These are phyloP conservation scores for Sechiopsis laciniata DNA, from an alignment of 306 rosid genomes.

Conservation along the genomic window DNA sequence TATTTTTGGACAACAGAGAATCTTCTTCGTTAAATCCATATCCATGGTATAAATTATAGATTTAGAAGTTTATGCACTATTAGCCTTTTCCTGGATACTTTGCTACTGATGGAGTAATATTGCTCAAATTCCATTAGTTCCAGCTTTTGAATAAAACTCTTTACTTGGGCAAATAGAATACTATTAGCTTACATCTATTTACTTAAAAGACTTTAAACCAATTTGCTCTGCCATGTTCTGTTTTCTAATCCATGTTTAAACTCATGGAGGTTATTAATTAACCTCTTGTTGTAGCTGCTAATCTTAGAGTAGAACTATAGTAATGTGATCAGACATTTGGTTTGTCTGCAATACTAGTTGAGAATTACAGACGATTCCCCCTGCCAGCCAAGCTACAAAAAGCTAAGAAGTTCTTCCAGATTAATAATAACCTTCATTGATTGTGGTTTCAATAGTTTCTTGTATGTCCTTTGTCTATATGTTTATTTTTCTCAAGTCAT, in stretches of 20 bases:
- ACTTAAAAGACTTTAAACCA: background rate
- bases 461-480: slow-evolving; percentile 3
- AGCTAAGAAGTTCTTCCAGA: background rate
- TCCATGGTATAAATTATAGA: slow-evolving; percentile 15
- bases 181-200: background rate
- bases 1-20: slow-evolving; percentile 17
- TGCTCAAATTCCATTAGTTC: background rate
- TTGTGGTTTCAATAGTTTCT: background rate
- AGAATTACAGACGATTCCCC: background rate
- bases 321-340: background rate
- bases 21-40: slow-evolving; percentile 4
- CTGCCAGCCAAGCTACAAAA: no score
- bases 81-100: background rate
- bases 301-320: background rate
- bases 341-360: background rate
- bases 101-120: background rate
- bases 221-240: slow-evolving; percentile 5
- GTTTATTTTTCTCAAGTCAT: background rate
- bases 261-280: slow-evolving; percentile 9
- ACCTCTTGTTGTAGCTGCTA: background rate
- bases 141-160: slow-evolving; percentile 3
- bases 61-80: slow-evolving; percentile 14
- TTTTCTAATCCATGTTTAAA: background rate
- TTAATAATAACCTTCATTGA: background rate
- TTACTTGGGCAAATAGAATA: background rate